phyloP scores from a whole-genome alignment of 495 filamentous ascomycete genomes.

The Trichoderma reesei region DNA sequence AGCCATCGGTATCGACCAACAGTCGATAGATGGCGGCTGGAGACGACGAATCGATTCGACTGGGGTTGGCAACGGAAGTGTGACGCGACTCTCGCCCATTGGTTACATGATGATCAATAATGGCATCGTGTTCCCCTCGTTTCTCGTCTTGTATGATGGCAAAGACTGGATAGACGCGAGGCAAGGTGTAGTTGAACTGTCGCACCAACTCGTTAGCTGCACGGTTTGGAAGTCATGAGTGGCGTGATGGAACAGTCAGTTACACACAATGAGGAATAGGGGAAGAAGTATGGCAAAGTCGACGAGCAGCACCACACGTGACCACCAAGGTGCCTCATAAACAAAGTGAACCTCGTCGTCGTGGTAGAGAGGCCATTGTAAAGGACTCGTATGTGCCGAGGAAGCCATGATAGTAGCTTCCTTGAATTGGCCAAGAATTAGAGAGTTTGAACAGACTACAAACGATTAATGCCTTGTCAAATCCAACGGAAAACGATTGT shows the following conservation, averaged over 20 bases:
- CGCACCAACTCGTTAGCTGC: neutral
- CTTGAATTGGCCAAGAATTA: neutral
- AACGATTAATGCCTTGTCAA: no score
- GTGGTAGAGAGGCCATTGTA: neutral
- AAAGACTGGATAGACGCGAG: conserved; percentile 31
- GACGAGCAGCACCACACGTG: neutral
- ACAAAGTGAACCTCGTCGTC: neutral
- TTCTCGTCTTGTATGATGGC: conserved; percentile 40
- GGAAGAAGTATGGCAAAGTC: neutral
- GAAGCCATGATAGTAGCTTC: neutral
- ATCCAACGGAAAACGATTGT: no score
- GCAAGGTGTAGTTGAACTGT: conserved; percentile 33
- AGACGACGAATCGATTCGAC: conserved; percentile 32
- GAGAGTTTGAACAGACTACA: no score
- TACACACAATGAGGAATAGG: neutral
- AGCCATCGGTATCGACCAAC: conserved; percentile 28
- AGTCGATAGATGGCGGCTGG: conserved; percentile 29
- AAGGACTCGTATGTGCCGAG: neutral
- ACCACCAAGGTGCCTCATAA: neutral
- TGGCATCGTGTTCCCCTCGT: conserved; percentile 34
- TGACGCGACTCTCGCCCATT: conserved; percentile 15
- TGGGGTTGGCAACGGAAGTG: conserved; percentile 7
- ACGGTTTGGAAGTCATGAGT: no score
- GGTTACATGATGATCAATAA: conserved; percentile 16
- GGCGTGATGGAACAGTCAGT: neutral